A percentile compares a stretch with the other conserved stretches of the same genome.
Conservation (phyloP, 2,329 filamentous ascomycete species). For the Coccinonectria pachysandricola region DNA sequence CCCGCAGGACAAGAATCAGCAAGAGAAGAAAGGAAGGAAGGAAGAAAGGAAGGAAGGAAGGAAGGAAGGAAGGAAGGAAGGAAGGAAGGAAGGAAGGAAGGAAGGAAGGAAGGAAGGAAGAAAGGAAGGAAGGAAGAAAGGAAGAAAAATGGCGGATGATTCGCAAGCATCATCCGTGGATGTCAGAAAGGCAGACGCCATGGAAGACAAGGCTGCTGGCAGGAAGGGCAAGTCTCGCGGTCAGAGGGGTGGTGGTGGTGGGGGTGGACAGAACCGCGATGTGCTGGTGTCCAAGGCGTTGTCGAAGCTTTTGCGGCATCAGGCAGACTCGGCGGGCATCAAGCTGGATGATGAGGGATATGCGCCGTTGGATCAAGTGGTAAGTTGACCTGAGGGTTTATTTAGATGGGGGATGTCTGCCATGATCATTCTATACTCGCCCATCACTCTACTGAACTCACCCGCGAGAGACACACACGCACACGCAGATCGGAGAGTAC, state of each 20-base stretch:
- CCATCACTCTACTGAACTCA: no score
- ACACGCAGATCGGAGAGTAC: no score
- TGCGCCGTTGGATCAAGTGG: constrained; percentile 47
- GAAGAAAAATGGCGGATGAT: constrained; percentile 15
- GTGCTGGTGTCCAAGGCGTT: constrained; percentile 43
- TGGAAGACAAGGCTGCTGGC: constrained; percentile 14
- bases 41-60: no score
- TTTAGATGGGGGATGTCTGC: no score
- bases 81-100: no score
- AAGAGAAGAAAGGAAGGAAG: no score
- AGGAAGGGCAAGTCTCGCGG: constrained; percentile 19
- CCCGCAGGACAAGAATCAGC: no score
- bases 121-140: no score
- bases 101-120: no score
- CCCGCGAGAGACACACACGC: no score
- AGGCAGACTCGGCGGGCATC: constrained; percentile 46
- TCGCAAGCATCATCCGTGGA: constrained; percentile 3
- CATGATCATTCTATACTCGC: no score
- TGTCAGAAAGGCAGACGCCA: constrained; percentile 7
- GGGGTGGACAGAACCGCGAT: constrained; percentile 29
- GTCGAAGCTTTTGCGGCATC: constrained; percentile 44
- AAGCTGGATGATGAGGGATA: constrained; percentile 49
- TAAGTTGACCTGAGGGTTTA: constrained; percentile 27
- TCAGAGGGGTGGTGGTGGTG: constrained; percentile 20
- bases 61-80: no score